A percentile compares a stretch with the other conserved stretches of the same genome.
Evolutionary conservation across 768 basidiomycete species (phyloP).

Genomic region (Suillus clintonianus): DNA sequence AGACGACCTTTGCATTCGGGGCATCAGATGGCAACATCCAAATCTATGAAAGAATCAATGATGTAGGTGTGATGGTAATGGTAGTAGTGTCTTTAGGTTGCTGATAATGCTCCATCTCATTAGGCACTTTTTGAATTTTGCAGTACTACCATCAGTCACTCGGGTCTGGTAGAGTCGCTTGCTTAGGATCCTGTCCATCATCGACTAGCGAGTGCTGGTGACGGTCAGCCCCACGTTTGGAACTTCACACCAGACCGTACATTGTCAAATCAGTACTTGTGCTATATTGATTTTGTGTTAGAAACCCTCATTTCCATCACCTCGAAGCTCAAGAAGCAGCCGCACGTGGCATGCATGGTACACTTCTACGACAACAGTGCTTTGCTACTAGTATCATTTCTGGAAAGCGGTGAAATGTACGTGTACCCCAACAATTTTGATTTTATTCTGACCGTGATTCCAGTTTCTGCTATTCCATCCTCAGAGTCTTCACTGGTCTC

Average conservation of each 20-base stretch:
- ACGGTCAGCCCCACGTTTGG: background rate
- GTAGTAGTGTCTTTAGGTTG: background rate
- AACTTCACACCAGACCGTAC: background rate
- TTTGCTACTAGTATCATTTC: background rate
- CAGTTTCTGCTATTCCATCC: slow-evolving; percentile 1
- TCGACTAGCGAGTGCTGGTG: background rate
- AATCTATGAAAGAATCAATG: background rate
- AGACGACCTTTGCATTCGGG: background rate
- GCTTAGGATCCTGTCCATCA: background rate
- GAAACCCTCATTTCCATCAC: background rate
- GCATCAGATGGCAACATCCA: background rate
- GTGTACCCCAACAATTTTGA: background rate
- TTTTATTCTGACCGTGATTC: background rate
- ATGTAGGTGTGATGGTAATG: background rate
- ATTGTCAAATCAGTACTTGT: background rate
- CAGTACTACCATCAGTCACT: background rate
- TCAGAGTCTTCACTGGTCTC: too few species aligned
- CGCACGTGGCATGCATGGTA: background rate
- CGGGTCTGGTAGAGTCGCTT: background rate
- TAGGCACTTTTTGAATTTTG: background rate
- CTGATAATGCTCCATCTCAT: background rate
- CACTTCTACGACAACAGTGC: slow-evolving; percentile 3
- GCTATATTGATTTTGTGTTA: background rate
- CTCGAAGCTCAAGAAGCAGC: background rate
- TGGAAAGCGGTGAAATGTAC: slow-evolving; percentile 3